Base-by-base conservation (phyloP, 345 rosid genomes). In the Ceriops zippeliana region DNA sequence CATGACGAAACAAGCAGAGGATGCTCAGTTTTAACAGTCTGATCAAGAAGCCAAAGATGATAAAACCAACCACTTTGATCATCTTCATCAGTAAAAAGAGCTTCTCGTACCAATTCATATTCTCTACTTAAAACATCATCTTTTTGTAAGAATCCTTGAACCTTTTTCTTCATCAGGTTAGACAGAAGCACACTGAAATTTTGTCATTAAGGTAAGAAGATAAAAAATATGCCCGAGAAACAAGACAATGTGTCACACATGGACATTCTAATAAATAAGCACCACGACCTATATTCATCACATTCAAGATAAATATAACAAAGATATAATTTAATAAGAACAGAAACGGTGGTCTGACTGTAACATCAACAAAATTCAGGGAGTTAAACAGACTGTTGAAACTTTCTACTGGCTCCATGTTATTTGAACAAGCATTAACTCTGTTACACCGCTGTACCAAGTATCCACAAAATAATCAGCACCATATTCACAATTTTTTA, bases 11-110 rank as follows among this genome's bases (percentile, higher is more conserved):
- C 77, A 61, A 95, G 89, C 58, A 67, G 70, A 69, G 97, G 96
- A 73, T 83, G 68, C 78, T 84, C 86, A 70, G 64, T 80, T 72
- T 77, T 82, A 73, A 87, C 84, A 61, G 97, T 91, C 77, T 86
- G 96, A 73, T 85, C 89, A 77, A 91, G 89, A 79, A 95, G 93
- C 98, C 99, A 95, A 67, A 76, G 96, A 86, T 91, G 96, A 82
- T 95, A 95, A 85, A 91, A 90, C 99, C 97, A 95, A 61, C 91
- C 97, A 70, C 99, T 88, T 83, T 91, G 98, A 75, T 91, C 98
- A 79, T 86, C 92, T 49, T 87, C 89, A 73, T 95, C 98, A 0
- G 92, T 91, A 72, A 89, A 91, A 74, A 91, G 76, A 52, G 97
- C 97, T 58, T 82, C 77, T 69, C 83, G 92, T 53, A 95, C 88